These are phyloP conservation scores for Boechera retrofracta DNA, from an alignment of 345 rosid species.

Conservation along the genomic window DNA sequence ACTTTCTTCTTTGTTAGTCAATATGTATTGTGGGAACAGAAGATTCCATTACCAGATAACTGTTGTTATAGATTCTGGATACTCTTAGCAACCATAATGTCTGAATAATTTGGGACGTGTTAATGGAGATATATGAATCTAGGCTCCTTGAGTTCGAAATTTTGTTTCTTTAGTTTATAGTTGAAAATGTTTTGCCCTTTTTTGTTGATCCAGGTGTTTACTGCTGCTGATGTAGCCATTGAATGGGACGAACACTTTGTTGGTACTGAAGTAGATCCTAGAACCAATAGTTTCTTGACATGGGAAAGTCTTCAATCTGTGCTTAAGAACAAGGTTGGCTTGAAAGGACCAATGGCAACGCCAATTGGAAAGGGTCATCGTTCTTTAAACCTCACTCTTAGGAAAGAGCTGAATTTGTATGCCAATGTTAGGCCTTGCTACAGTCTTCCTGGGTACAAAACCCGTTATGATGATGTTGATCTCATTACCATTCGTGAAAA, in stretches of 20 bases:
- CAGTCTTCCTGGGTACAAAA: conserved; percentile 93
- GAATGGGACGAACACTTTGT: conserved; percentile 96
- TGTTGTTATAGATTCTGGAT: too few relatives aligned
- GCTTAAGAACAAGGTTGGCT: conserved; percentile 66
- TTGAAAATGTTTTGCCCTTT: neutral
- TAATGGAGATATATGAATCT: neutral
- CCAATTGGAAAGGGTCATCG: conserved; percentile 99
- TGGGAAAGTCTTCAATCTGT: conserved; percentile 98
- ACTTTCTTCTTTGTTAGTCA: too few relatives aligned
- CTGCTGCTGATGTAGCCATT: conserved; percentile 77
- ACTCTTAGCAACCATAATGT: neutral
- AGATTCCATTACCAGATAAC: neutral
- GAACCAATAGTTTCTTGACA: conserved; percentile 92
- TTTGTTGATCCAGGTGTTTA: conserved; percentile 59
- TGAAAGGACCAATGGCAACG: conserved; percentile 99
- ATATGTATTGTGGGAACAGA: too few relatives aligned
- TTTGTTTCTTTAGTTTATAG: neutral
- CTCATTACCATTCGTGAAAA: conserved; percentile 95
- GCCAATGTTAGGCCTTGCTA: conserved; percentile 98
- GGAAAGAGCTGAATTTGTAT: conserved; percentile 92
- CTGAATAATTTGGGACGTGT: neutral
- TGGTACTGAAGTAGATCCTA: conserved; percentile 74
- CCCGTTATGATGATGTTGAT: conserved; percentile 86
- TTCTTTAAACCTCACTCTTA: conserved; percentile 85
- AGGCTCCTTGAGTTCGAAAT: neutral